phyloP scores from a whole-genome alignment of 768 basidiomycete species.

The Pisolithus tinctorius region DNA sequence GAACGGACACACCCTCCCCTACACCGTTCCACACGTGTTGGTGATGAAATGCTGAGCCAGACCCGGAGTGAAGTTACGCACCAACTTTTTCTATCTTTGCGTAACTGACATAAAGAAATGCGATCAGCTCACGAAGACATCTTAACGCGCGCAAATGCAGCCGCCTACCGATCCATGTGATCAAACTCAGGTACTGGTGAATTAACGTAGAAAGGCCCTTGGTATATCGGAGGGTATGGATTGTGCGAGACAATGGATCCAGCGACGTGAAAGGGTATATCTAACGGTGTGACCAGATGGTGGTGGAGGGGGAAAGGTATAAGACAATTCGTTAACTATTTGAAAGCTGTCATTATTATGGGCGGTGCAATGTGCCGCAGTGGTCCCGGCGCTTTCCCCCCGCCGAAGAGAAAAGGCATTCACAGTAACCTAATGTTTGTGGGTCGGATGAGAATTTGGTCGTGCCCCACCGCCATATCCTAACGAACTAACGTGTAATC shows the following conservation, averaged over 20 bases:
- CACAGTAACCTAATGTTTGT: neutral
- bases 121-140: constrained; percentile 12
- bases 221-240: neutral
- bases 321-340: constrained; percentile 5
- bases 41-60: constrained; percentile 7
- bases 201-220: neutral
- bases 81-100: constrained; percentile 98
- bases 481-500: neutral
- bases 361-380: neutral
- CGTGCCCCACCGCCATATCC: neutral
- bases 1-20: constrained; percentile 37
- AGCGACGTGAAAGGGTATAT: neutral
- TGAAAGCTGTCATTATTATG: constrained; percentile 13
- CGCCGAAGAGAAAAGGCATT: neutral
- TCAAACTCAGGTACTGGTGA: neutral
- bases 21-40: constrained; percentile 12
- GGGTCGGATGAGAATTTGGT: neutral
- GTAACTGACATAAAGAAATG: constrained; percentile 52
- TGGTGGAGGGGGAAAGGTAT: constrained; percentile 1
- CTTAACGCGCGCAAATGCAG: constrained; percentile 1
- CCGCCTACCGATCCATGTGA: constrained; percentile 29
- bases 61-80: constrained; percentile 40
- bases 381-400: constrained; percentile 2
- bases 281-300: constrained; percentile 1
- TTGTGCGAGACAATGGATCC: neutral